Base-by-base conservation (phyloP, 1,284 basidiomycete genomes). In the Takashimella koratensis region DNA sequence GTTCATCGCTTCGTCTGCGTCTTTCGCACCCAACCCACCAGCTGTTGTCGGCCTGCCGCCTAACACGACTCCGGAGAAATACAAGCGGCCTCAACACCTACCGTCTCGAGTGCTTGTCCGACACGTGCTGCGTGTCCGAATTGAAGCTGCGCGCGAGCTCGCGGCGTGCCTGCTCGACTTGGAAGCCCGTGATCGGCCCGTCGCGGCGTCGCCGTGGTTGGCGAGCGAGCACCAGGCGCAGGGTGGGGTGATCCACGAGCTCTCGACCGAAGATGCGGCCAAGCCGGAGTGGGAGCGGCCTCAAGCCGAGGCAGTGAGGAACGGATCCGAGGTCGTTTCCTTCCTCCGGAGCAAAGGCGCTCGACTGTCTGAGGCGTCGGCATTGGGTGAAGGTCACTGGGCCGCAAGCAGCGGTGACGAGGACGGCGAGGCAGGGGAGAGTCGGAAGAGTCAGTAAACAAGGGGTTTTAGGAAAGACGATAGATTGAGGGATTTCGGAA, bases 31-130 rank as follows among this genome's bases (percentile, higher is more conserved):
- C 19, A 67, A 70, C 60, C 70, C 70, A 40, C 73, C 70, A 13
- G 63, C 67, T 22, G 50, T 65, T 30, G 63, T 67, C 5, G 66
- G 67, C 30, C 57, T 72, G n/a, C 65, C 66, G 20, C 63, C 68
- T 16, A 48, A 57, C 6, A 61, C 54, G 8, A 51, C 53, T 30
- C 67, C 52, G 41, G 64, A 68, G 52, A 65, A 57, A 55, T 76
- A 59, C 47, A 69, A 52, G 10, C 63, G 52, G 30, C 73, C 76
- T 10, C 65, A 74, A 52, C 79, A 81, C 20, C 84, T 89, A 1
- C 85, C 89, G 2, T 86, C 88, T 5, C 84, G 89, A 41, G 81
- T 84, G 44, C 83, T 95, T 54, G 85, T 95, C 63, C 85, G 87
- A 20, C 89, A 94, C 74, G 87, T 94, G 47, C 79, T 94, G 47